Percentiles rank a stretch among this genome's conserved stretches.
Conservation (phyloP, 768 basidiomycete species). For the Gloeostereum incarnatum region DNA sequence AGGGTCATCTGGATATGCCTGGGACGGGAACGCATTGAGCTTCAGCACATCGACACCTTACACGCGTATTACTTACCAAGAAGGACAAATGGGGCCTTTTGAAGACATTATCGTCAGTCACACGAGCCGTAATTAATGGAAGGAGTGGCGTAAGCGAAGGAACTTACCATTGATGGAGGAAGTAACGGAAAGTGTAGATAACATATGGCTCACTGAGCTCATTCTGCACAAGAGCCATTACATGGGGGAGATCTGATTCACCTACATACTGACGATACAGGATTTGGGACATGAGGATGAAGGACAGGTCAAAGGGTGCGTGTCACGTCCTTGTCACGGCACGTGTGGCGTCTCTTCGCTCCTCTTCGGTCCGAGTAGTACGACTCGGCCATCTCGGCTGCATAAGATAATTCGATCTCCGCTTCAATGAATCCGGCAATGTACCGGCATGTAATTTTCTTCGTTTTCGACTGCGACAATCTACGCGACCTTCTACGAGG, state of each 20-base stretch:
- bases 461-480: too few relatives aligned
- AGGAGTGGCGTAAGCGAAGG: not conserved
- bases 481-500: too few relatives aligned
- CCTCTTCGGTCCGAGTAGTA: too few relatives aligned
- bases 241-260: conserved; percentile 70
- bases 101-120: conserved; percentile 14
- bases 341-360: too few relatives aligned
- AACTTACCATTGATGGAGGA: conserved; percentile 89
- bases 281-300: conserved; percentile 33
- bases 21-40: conserved; percentile 2
- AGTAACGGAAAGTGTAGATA: conserved; percentile 94
- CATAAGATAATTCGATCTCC: too few relatives aligned
- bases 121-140: conserved; percentile 15
- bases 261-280: conserved; percentile 67
- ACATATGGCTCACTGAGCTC: conserved; percentile 96
- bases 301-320: too few relatives aligned
- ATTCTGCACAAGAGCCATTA: conserved; percentile 82
- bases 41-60: conserved; percentile 2
- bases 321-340: too few relatives aligned
- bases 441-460: too few relatives aligned
- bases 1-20: conserved; percentile 52
- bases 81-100: conserved; percentile 87
- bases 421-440: too few relatives aligned
- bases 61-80: conserved; percentile 42
- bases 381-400: too few relatives aligned